Evolutionary conservation across 139 green algal genomes (phyloP).

Genomic region (Asterochloris sp.): DNA sequence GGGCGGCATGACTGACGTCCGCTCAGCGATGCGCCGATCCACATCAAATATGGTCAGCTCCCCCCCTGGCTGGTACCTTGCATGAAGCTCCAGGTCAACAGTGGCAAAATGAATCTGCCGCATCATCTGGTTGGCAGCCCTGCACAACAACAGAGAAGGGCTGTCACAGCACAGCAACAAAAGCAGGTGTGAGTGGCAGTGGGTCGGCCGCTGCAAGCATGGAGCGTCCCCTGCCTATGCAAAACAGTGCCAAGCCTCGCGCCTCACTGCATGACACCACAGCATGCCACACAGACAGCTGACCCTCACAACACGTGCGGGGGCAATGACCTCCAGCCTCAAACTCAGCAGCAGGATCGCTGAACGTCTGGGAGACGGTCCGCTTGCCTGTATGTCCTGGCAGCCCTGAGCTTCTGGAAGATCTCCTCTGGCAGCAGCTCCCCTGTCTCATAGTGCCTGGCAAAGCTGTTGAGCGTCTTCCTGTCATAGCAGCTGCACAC

Average conservation of each 20-base stretch:
- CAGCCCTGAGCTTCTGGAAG: conserved; percentile 80
- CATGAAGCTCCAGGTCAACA: conserved; percentile 91
- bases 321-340: no score
- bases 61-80: conserved; percentile 60
- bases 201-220: no score
- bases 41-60: conserved; percentile 42
- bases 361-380: background rate
- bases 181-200: no score
- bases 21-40: conserved; percentile 49
- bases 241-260: no score
- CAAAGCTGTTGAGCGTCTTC: conserved; percentile 77
- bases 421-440: conserved; percentile 89
- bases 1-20: conserved; percentile 65
- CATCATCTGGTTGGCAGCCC: conserved; percentile 78
- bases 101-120: conserved; percentile 83
- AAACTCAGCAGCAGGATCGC: no score
- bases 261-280: no score
- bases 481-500: conserved; percentile 78
- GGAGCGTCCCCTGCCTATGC: no score
- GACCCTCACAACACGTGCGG: no score
- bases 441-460: conserved; percentile 85
- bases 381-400: conserved; percentile 64
- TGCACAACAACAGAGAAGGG: background rate
- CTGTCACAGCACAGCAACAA: no score
- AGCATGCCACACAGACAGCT: background rate